phyloP scores from a whole-genome alignment of 2,329 filamentous ascomycete species.

The Claviceps pazoutovae region DNA sequence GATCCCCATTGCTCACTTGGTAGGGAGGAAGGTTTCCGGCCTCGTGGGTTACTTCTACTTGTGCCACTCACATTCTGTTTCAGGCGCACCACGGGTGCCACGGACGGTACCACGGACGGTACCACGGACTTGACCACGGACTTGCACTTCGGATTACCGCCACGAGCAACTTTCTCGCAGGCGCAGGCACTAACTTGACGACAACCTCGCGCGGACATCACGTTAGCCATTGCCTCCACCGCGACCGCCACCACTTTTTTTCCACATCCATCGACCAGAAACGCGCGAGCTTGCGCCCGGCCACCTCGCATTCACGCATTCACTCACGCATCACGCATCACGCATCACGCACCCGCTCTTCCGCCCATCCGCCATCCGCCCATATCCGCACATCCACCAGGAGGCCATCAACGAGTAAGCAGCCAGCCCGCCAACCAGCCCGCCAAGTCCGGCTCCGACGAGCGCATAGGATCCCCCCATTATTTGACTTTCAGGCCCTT shows the following conservation, averaged over 20 bases:
- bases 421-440: neutral
- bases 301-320: neutral
- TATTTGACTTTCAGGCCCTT: neutral
- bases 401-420: neutral
- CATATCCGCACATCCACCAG: neutral
- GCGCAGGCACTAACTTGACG: neutral
- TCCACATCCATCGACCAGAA: neutral
- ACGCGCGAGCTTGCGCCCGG: neutral
- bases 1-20: too few species aligned
- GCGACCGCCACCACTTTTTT: neutral
- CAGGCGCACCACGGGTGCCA: neutral
- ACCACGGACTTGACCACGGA: neutral
- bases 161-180: neutral
- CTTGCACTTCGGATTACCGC: neutral
- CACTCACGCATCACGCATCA: neutral
- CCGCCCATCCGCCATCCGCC: neutral
- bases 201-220: neutral
- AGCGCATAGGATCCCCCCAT: conserved; percentile 3
- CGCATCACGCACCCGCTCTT: neutral
- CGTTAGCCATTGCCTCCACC: neutral
- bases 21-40: neutral
- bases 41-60: neutral
- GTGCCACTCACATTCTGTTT: neutral
- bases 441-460: conserved; percentile 1
- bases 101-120: neutral